Conservation (phyloP, 2,329 filamentous ascomycete species). For the Colletotrichum lindemuthianum region DNA sequence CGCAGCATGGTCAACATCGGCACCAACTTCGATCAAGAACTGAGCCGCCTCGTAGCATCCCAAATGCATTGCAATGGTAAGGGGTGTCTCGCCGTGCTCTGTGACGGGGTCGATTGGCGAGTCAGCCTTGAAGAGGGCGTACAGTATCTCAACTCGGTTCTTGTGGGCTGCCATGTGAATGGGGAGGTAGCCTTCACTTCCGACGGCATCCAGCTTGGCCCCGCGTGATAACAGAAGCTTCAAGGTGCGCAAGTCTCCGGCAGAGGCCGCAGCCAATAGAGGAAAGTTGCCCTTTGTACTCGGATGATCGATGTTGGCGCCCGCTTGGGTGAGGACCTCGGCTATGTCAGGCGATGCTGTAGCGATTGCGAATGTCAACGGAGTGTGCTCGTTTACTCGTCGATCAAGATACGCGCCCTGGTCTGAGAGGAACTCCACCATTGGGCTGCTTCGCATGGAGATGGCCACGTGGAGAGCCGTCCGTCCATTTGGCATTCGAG, state of each 20-base stretch:
- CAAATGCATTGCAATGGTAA: slow-evolving; percentile 38
- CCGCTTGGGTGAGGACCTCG: slow-evolving; percentile 35
- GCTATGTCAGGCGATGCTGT: slow-evolving; percentile 41
- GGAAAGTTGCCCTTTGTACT: slow-evolving; percentile 37
- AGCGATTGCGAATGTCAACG: slow-evolving; percentile 39
- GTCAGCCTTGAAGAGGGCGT: slow-evolving; percentile 38
- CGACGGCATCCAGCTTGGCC: slow-evolving; percentile 34
- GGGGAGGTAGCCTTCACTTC: slow-evolving; percentile 37
- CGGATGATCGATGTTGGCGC: slow-evolving; percentile 36
- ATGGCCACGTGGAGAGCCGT: slow-evolving; percentile 40
- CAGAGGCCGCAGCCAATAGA: slow-evolving; percentile 56
- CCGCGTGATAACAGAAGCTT: slow-evolving; percentile 36
- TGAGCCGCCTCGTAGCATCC: slow-evolving; percentile 38
- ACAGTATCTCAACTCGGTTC: slow-evolving; percentile 37
- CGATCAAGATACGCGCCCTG: slow-evolving; percentile 38
- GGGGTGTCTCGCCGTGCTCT: slow-evolving; percentile 39
- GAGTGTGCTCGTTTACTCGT: slow-evolving; percentile 37
- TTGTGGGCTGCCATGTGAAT: slow-evolving; percentile 40
- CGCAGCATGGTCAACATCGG: slow-evolving; percentile 36
- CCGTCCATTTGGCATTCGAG: slow-evolving; percentile 34
- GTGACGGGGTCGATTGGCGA: slow-evolving; percentile 38
- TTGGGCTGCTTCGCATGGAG: slow-evolving; percentile 30
- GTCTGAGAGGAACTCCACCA: slow-evolving; percentile 39
- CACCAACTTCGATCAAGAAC: slow-evolving; percentile 37
- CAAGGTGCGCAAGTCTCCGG: slow-evolving; percentile 49